Percentiles rank a stretch among this genome's conserved stretches.
Evolutionary conservation across 23 red algal genomes (phyloP).

Genomic region (Cyanidioschyzon merolae): DNA sequence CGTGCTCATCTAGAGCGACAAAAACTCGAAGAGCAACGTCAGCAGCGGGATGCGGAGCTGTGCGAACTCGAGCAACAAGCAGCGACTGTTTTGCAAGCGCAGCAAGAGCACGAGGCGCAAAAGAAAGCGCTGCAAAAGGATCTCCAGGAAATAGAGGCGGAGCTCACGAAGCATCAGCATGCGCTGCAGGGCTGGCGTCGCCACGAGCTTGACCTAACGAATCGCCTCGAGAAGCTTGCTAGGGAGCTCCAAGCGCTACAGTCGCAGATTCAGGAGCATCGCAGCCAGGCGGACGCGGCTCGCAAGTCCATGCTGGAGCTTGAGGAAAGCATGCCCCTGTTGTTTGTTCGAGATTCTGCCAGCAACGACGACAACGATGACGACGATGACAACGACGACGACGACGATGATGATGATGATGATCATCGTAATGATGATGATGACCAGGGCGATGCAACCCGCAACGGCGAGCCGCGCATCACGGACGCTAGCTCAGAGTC

Average conservation of each 20-base stretch:
- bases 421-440: not conserved
- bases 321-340: conserved; percentile 18
- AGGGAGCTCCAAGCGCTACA: conserved; percentile 20
- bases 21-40: conserved; percentile 4
- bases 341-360: conserved; percentile 14
- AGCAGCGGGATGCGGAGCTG: not conserved
- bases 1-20: not conserved
- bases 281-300: conserved; percentile 15
- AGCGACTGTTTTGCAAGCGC: not conserved
- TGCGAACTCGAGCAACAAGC: not conserved
- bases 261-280: conserved; percentile 29
- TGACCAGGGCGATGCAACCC: not conserved
- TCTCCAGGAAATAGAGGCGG: conserved; percentile 33
- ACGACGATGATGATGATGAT: conserved; percentile 12
- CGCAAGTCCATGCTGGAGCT: conserved; percentile 20
- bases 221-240: conserved; percentile 21
- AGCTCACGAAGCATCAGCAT: conserved; percentile 23
- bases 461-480: not conserved
- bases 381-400: conserved; percentile 3
- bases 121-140: conserved; percentile 29
- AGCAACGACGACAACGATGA: not conserved
- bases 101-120: conserved; percentile 16
- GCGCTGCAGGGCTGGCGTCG: conserved; percentile 37
- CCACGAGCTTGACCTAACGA: conserved; percentile 36
- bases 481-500: not conserved